phyloP scores from a whole-genome alignment of 169 alveolate genomes.

The Amoebophrya sp. region DNA sequence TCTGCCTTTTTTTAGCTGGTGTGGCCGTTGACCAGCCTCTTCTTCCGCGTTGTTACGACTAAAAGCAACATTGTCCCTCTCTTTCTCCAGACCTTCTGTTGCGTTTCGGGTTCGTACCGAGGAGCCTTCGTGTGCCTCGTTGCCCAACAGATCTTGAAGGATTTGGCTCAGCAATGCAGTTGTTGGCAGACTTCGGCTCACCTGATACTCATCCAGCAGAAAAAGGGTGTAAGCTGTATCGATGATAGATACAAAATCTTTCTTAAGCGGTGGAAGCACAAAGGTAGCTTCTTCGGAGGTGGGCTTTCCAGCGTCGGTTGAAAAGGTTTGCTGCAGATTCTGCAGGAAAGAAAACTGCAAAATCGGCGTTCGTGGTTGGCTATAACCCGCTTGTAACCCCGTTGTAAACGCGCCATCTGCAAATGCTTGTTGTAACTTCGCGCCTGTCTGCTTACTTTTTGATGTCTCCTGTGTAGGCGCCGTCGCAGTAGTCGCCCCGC shows the following conservation, averaged over 20 bases:
- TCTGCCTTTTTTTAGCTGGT: background rate
- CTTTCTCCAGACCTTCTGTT: background rate
- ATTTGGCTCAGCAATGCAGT: background rate
- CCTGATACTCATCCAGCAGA: background rate
- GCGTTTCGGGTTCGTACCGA: background rate
- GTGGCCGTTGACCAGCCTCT: no score
- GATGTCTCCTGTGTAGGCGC: background rate
- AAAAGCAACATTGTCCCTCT: background rate
- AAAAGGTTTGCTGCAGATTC: no score
- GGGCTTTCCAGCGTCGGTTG: no score
- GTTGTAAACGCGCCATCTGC: background rate
- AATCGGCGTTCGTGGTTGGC: no score
- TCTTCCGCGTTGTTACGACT: background rate
- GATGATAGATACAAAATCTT: background rate
- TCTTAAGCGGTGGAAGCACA: background rate
- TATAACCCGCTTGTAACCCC: no score
- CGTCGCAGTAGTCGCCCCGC: background rate
- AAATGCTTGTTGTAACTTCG: background rate
- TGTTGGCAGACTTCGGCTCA: background rate
- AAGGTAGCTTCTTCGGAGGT: background rate
- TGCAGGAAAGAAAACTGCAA: no score
- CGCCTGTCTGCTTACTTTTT: background rate
- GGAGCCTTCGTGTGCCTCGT: background rate
- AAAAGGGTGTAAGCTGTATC: background rate
- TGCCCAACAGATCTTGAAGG: background rate